Base-by-base conservation (phyloP, 2,329 filamentous ascomycete species). In the Sporothrix euskadiensis region DNA sequence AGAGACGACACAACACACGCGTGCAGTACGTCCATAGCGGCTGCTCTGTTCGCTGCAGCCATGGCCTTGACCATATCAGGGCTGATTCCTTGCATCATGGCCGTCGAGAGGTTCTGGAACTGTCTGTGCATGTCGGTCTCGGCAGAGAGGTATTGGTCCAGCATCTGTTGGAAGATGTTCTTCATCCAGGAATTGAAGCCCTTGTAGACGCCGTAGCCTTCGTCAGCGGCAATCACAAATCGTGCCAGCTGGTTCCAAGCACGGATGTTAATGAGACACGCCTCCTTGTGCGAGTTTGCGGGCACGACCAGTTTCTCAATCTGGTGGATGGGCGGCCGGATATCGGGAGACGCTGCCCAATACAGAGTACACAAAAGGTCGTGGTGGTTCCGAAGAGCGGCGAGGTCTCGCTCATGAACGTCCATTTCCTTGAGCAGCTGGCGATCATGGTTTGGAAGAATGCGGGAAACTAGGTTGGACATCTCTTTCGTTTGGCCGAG, bases 301-400 rank as follows among this genome's bases (percentile, higher is more conserved):
- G 89, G 87, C 22, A 82, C 79, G 3, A 92, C 88, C 1, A 92
- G 83, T 71, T 87, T 84, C 78, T 90, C 87, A 12, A 92, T 85
- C 26, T 88, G 81, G 72, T 85, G 83, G 1, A 87, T 80, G 6
- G 83, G 83, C 4, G 88, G 88, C 8, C 89, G 85, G 68, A 88
- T 77, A 2, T 86, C 84, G 1, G 83, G 78, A 9, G 89, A 89
- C 1, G 88, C 84, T 6, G 87, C 88, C 89, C 89, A 92, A 78
- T 88, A 92, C 4, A 92, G 82, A 0, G 89, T 90, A 76, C 87
- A 89, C 3, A 92, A 83, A 57, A 92, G 85, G 78, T 92, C 90
- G 74, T 92, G 90, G 74, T 92, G 90, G 74, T 92, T 92, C 73
- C 89, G 83, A 59, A 92, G 81, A 5, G 89, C 88, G 4, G 88